Evolutionary conservation across 192 early-diverging fungal genomes (phyloP), one percentile per base, ranked within the genome.

Genomic region (Endogone sp.): DNA sequence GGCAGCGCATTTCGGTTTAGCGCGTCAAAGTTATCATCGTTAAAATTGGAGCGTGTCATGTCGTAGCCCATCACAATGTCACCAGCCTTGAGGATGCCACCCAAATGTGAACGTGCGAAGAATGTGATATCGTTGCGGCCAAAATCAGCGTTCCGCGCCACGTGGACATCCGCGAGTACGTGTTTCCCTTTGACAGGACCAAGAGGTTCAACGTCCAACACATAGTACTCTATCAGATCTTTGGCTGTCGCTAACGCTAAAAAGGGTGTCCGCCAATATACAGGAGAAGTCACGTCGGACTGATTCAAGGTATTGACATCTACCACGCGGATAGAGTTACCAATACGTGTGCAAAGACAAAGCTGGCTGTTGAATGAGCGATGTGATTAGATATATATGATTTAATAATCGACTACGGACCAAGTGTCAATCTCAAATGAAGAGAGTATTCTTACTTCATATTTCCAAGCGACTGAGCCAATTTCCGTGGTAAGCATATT

Each of bases 1-100:
- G 96, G 95, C 21, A 98, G 70, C 26, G 72, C 79, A 29, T 84
- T 83, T 24, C 79, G 79, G 67, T 88, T 80, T 16, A 91, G 81
- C 9, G 69, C 77, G 69, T 96, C 94, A 81, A 89, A 98, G 56
- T 86, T 81, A 16, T 86, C 82, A 71, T 94, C 86, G 84, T 99
- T 99, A 80, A 96, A 95, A 82, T 98, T 98, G 70, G 91, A 80
- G 21, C 90, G 89, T 4, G 78, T 75, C 56, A 99, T 81, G 73
- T 94, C 90, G 81, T 99, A 99, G 61, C 96, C 97, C 65, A 95
- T 75, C 10, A 86, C 94, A 57, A 90, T 91, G 74, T 99, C 97
- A 63, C 97, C 97, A 55, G 92, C 85, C 71, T 92, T 90, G 30
- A 99, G 82, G 56, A 99, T 84, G 69, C 87, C 86, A 65, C 97